These are phyloP conservation scores for Cicer pinnatifidum DNA, from an alignment of 306 rosid genomes.

Conservation along the genomic window DNA sequence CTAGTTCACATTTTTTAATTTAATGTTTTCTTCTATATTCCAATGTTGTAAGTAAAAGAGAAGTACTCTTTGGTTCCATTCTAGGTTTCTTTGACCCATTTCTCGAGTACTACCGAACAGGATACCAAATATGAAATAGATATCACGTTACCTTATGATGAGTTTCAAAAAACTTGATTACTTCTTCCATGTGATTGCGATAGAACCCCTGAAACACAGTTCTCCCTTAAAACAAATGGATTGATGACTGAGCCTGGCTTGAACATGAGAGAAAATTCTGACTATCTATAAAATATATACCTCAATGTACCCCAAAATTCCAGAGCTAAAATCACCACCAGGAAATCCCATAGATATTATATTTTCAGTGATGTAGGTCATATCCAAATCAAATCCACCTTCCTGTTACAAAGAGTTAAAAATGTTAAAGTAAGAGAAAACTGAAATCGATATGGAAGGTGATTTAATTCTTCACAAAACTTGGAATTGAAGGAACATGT, in stretches of 20 bases:
- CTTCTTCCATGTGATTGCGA: constrained; percentile 98
- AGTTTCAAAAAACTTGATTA: constrained; percentile 78
- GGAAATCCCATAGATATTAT: constrained; percentile 96
- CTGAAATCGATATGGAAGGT: constrained; percentile 10
- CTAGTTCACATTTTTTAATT: constrained; percentile 36
- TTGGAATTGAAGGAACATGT: neutral
- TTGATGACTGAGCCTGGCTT: constrained; percentile 34
- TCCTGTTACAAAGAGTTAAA: constrained; percentile 58
- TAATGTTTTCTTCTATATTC: constrained; percentile 35
- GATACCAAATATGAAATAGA: constrained; percentile 35
- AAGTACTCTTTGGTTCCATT: constrained; percentile 6
- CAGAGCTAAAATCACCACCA: constrained; percentile 90
- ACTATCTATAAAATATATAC: constrained; percentile 44
- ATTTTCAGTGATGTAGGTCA: constrained; percentile 90
- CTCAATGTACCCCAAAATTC: constrained; percentile 87
- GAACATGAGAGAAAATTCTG: constrained; percentile 42
- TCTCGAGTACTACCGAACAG: neutral
- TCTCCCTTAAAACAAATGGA: constrained; percentile 45
- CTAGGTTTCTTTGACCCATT: constrained; percentile 21
- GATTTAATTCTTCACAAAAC: constrained; percentile 34
- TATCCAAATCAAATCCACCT: constrained; percentile 87
- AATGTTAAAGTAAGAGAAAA: constrained; percentile 30
- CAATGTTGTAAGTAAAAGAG: constrained; percentile 7
- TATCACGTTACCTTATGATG: constrained; percentile 73
- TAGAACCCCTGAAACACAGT: constrained; percentile 80